phyloP scores from a whole-genome alignment of 345 rosid genomes.

The Moricandia moricandioides region DNA sequence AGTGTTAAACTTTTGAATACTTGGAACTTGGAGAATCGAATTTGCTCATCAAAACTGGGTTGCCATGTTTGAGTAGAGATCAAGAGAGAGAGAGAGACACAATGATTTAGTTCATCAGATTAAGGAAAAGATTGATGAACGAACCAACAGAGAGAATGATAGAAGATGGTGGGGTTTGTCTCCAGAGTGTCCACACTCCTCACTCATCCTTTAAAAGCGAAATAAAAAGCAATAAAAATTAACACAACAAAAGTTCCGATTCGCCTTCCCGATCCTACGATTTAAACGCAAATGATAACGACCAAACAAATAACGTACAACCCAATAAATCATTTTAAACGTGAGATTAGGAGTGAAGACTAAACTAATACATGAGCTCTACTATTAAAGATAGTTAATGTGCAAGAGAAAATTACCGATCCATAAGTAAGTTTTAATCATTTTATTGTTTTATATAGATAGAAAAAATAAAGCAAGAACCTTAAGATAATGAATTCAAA shows the following conservation, averaged over 20 bases:
- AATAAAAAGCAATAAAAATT: neutral
- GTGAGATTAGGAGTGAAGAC: neutral
- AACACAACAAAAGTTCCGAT: constrained; percentile 15
- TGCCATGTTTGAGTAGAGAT: neutral
- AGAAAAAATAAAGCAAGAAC: too few species aligned
- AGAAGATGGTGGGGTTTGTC: constrained; percentile 25
- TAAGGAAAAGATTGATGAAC: constrained; percentile 25
- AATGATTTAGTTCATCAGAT: constrained; percentile 4
- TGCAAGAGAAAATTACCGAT: neutral
- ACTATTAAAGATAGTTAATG: neutral
- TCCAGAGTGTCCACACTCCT: constrained; percentile 27
- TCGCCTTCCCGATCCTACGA: constrained; percentile 15
- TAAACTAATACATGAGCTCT: neutral
- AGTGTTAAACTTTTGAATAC: neutral
- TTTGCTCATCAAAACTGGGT: neutral
- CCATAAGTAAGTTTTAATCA: too few species aligned
- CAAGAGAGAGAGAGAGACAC: constrained; percentile 14
- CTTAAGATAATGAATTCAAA: too few species aligned
- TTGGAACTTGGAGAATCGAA: neutral
- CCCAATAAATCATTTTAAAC: neutral
- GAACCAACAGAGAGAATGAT: constrained; percentile 22
- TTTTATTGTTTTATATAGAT: too few species aligned
- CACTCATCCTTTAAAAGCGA: neutral
- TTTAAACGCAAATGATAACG: constrained; percentile 18
- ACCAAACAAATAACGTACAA: neutral